Evolutionary conservation across 1,139 yeast genomes (phyloP).

Genomic region (Yamadazyma membranifaciens): DNA sequence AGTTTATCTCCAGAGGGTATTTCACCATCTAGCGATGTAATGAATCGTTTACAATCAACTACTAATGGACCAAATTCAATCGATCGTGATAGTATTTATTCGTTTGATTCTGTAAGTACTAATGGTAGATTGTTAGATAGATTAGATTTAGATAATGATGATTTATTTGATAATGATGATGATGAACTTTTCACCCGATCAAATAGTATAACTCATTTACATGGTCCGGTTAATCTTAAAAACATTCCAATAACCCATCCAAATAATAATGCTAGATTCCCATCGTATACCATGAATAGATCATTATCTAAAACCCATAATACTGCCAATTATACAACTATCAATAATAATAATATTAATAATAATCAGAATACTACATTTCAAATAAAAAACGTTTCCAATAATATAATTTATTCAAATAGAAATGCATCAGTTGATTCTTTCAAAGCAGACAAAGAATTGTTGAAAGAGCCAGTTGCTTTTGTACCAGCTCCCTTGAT

Average conservation of each 20-base stretch:
- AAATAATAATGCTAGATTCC: conserved; percentile 3
- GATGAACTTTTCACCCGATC: background rate
- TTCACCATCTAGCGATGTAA: background rate
- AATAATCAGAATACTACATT: background rate
- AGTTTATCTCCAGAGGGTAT: conserved; percentile 3
- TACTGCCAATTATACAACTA: background rate
- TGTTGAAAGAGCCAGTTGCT: conserved; percentile 5
- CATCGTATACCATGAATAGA: conserved; percentile 4
- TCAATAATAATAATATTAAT: background rate
- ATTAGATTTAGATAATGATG: conserved; percentile 30
- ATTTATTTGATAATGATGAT: conserved; percentile 19
- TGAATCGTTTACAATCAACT: too few relatives aligned
- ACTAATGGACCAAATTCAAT: conserved; percentile 5
- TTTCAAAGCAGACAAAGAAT: conserved; percentile 26
- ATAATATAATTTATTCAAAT: conserved; percentile 17
- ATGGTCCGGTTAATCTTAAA: conserved; percentile 4
- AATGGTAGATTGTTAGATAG: conserved; percentile 43
- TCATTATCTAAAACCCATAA: background rate
- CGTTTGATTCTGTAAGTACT: conserved; percentile 47
- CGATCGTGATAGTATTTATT: conserved; percentile 37
- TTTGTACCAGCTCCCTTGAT: background rate
- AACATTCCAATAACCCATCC: conserved; percentile 6
- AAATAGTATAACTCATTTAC: conserved; percentile 7
- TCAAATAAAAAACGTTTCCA: conserved; percentile 7
- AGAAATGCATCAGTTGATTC: conserved; percentile 29